A percentile compares a stretch with the other conserved stretches of the same genome.
phyloP scores from a whole-genome alignment of 2,329 filamentous ascomycete species.

The Paecilomyces sp. region DNA sequence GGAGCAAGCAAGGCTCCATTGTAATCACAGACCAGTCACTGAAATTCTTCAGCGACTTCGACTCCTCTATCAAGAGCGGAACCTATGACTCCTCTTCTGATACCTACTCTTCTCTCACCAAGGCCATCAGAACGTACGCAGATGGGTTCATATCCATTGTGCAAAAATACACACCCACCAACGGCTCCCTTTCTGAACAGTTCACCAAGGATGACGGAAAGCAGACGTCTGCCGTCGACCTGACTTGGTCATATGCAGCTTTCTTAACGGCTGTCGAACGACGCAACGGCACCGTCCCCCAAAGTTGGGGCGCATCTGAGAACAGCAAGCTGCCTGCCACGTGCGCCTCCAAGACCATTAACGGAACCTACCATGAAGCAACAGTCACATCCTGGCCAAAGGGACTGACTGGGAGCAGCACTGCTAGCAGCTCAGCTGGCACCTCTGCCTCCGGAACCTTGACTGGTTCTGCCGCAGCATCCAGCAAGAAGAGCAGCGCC shows the following conservation, averaged over 20 bases:
- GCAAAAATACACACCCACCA: conserved; percentile 4
- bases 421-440: background rate
- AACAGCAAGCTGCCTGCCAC: background rate
- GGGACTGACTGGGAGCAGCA: background rate
- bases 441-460: background rate
- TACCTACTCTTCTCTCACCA: conserved; percentile 49
- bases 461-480: background rate
- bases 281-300: conserved; percentile 8
- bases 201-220: conserved; percentile 27
- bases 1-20: conserved; percentile 57
- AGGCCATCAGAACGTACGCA: conserved; percentile 57
- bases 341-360: background rate
- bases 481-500: background rate
- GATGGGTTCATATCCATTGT: conserved; percentile 48
- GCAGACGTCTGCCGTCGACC: conserved; percentile 30
- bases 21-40: conserved; percentile 59
- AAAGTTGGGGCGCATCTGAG: conserved; percentile 6
- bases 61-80: conserved; percentile 51
- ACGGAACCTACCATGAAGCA: background rate
- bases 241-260: conserved; percentile 41
- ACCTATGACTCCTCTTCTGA: conserved; percentile 55
- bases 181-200: conserved; percentile 32
- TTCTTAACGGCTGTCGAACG: conserved; percentile 31
- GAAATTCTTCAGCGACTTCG: conserved; percentile 63
- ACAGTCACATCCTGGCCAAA: background rate